These are phyloP conservation scores for Teunomyces stri DNA, from an alignment of 805 yeast genomes.

Conservation along the genomic window DNA sequence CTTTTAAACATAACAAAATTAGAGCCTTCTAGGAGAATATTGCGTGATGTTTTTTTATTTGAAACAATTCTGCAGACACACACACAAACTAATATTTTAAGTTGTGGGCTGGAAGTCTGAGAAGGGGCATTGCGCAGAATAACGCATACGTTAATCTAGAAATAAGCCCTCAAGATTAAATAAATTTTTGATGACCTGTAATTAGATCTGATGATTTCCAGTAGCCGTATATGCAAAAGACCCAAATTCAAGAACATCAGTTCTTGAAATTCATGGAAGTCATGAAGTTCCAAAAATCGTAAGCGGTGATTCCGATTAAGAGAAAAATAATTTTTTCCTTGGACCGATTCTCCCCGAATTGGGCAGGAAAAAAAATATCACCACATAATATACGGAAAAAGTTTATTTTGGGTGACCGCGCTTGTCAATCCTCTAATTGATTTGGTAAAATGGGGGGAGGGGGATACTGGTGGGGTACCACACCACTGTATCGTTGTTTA, in stretches of 20 bases:
- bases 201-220: neutral
- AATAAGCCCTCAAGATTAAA: neutral
- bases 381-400: neutral
- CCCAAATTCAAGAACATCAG: neutral
- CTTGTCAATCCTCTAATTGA: neutral
- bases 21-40: constrained; percentile 3
- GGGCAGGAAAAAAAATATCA: neutral
- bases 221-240: neutral
- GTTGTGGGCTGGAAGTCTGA: neutral
- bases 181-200: neutral
- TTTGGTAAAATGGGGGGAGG: neutral
- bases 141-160: neutral
- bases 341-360: neutral
- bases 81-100: neutral
- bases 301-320: neutral
- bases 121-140: neutral
- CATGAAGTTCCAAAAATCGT: neutral
- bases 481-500: constrained; percentile 1
- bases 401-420: neutral
- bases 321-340: neutral
- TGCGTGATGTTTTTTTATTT: constrained; percentile 1
- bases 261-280: neutral
- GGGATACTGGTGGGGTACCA: constrained; percentile 1
- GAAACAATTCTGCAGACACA: neutral
- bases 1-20: neutral